phyloP scores from a whole-genome alignment of 2,329 filamentous ascomycete species.

The Nannizzia gypsea region DNA sequence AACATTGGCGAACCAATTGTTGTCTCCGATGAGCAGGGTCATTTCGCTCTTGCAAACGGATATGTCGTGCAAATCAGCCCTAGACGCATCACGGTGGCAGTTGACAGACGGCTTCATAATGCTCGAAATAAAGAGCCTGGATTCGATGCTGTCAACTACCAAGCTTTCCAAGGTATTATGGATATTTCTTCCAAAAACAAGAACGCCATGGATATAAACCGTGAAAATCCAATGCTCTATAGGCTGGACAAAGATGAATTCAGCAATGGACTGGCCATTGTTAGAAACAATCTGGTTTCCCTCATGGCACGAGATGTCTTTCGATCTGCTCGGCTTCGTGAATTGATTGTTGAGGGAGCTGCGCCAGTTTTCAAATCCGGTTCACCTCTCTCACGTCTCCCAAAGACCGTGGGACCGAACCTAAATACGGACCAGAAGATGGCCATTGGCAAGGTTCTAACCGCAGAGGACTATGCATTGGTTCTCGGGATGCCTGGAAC shows the following conservation, averaged over 20 bases:
- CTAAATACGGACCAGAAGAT: constrained; percentile 79
- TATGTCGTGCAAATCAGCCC: constrained; percentile 70
- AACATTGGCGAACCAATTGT: constrained; percentile 81
- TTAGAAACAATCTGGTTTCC: constrained; percentile 85
- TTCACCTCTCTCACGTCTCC: constrained; percentile 5
- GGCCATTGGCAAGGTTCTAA: constrained; percentile 92
- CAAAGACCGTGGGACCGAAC: constrained; percentile 49
- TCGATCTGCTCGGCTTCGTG: constrained; percentile 59
- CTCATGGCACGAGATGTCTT: constrained; percentile 73
- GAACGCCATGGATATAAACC: constrained; percentile 20
- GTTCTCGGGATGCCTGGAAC: constrained; percentile 97
- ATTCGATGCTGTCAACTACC: constrained; percentile 66
- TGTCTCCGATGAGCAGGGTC: constrained; percentile 87
- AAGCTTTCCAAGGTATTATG: constrained; percentile 86
- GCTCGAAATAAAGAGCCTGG: constrained; percentile 61
- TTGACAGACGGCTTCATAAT: constrained; percentile 83
- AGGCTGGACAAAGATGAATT: constrained; percentile 96
- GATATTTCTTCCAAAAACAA: constrained; percentile 42
- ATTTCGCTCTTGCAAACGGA: constrained; percentile 88
- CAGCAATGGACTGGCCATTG: constrained; percentile 90
- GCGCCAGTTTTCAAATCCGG: constrained; percentile 60
- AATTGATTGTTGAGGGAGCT: constrained; percentile 66
- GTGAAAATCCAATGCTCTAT: constrained; percentile 49
- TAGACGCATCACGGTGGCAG: constrained; percentile 69
- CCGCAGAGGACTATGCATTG: constrained; percentile 87